A percentile compares a stretch with the other conserved stretches of the same genome.
Conservation (phyloP, 371 early-diverging fungal species). For the Mucor ambiguus region DNA sequence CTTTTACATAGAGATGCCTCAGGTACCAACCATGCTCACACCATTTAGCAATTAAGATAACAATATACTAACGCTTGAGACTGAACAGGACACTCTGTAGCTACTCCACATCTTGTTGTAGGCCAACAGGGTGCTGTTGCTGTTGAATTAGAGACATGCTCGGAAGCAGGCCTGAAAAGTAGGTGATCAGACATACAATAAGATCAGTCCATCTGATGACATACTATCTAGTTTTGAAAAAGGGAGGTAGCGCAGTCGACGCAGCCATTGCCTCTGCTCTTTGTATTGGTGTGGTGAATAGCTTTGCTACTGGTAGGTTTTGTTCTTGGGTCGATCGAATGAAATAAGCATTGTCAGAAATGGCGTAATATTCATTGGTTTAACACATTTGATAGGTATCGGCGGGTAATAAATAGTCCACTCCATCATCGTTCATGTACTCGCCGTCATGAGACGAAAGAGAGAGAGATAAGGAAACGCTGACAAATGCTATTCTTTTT, state of each 20-base stretch:
- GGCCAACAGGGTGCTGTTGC: conserved; percentile 79
- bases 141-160: conserved; percentile 81
- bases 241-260: conserved; percentile 97
- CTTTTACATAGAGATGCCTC: conserved; percentile 1
- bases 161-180: conserved; percentile 81
- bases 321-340: background rate
- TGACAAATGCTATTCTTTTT: background rate
- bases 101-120: conserved; percentile 25
- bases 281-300: conserved; percentile 94
- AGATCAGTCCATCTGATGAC: no score
- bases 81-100: background rate
- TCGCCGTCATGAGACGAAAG: no score
- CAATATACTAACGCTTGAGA: no score
- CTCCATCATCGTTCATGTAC: background rate
- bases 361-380: conserved; percentile 27
- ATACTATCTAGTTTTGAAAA: conserved; percentile 63
- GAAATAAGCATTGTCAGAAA: background rate
- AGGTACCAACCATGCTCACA: background rate
- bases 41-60: background rate
- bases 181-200: conserved; percentile 4
- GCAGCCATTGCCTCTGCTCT: conserved; percentile 93
- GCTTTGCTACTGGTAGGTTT: conserved; percentile 89
- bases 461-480: background rate
- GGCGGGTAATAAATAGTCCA: conserved; percentile 37
- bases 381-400: conserved; percentile 29